Base-by-base conservation (phyloP, 805 yeast genomes). In the Lachancea waltii region DNA sequence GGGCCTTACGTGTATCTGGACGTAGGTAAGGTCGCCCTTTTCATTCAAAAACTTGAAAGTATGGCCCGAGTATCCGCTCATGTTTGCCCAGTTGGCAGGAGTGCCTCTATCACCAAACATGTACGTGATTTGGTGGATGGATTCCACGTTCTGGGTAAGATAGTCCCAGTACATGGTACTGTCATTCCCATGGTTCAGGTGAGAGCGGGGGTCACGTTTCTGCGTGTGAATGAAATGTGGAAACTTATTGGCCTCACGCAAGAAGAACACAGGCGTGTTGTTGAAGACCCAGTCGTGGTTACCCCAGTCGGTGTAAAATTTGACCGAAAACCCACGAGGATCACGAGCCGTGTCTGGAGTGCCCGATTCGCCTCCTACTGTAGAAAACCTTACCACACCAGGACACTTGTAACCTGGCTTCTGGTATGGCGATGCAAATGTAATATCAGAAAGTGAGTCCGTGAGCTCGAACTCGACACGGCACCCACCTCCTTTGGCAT, bases 281-380 rank as follows among this genome's bases (percentile, higher is more conserved):
- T 77, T 79, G 68, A 74, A 77, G 15, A 79, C 85, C 81, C 81
- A 78, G 64, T 79, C 85, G 52, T 75, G 62, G 59, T 71, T 74
- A 38, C 85, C 85, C 55, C 75, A 79, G 44, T 77, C 81, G 14
- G 85, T 79, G 64, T 74, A 74, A 46, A 79, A 64, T 60, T 79
- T 79, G 32, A 74, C 72, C n/a, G 82, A 64, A 55, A 77, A 79
- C 3, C 85, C 85, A 53, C 85, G 70, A 31, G 85, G 85, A 52
- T 79, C 85, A 54, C 85, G 72, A 11, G 73, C 77, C 17, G 80
- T 64, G 51, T 79, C 85, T 5, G 84, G 72, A 25, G 81, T 67
- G 34, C 83, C 85, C 48, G 61, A 61, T 59, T 79, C 85, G 36
- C 84, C 84, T 43, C 82, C 84, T 25, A 79, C 85, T 16, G 84